These are phyloP conservation scores for Arctium minus DNA, from an alignment of 129 eudicot genomes.

Conservation along the genomic window DNA sequence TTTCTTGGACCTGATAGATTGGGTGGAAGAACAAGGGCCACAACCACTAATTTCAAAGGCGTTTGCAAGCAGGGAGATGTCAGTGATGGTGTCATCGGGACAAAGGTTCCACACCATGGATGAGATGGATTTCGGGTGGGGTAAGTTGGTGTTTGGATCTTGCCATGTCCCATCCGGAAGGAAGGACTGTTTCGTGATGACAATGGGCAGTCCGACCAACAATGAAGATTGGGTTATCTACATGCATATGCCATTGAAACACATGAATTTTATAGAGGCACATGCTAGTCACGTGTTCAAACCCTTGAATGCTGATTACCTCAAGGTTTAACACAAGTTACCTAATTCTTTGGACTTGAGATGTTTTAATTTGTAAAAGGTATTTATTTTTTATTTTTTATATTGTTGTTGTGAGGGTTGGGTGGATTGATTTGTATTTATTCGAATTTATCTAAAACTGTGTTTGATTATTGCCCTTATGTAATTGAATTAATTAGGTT, in stretches of 20 bases:
- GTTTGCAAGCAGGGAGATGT: slow-evolving; percentile 20
- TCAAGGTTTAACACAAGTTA: slow-evolving; percentile 2
- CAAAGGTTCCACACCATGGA: slow-evolving; percentile 35
- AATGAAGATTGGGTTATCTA: slow-evolving; percentile 67
- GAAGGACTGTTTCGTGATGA: slow-evolving; percentile 49
- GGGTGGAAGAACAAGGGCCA: slow-evolving; percentile 63
- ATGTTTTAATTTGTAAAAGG: not conserved
- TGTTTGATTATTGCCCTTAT: not conserved
- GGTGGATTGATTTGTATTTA: not conserved
- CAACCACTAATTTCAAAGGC: slow-evolving; percentile 36
- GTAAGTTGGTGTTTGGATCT: slow-evolving; percentile 43
- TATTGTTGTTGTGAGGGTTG: not conserved
- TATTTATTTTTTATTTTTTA: not conserved
- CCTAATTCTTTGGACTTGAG: not conserved
- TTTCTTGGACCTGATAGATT: slow-evolving; percentile 51
- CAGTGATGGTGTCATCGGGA: slow-evolving; percentile 56
- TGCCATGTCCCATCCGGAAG: slow-evolving; percentile 49
- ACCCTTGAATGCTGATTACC: slow-evolving; percentile 35
- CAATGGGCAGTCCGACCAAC: slow-evolving; percentile 48
- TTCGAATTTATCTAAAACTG: not conserved
- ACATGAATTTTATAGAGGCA: slow-evolving; percentile 34
- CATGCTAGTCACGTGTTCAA: slow-evolving; percentile 29
- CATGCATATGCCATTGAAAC: slow-evolving; percentile 38
- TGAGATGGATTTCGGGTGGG: slow-evolving; percentile 58
- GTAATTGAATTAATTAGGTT: not conserved